Evolutionary conservation across 352 stramenopile genomes (phyloP), one percentile per base, ranked within the genome.

Genomic region (Phytopythium delawarense): DNA sequence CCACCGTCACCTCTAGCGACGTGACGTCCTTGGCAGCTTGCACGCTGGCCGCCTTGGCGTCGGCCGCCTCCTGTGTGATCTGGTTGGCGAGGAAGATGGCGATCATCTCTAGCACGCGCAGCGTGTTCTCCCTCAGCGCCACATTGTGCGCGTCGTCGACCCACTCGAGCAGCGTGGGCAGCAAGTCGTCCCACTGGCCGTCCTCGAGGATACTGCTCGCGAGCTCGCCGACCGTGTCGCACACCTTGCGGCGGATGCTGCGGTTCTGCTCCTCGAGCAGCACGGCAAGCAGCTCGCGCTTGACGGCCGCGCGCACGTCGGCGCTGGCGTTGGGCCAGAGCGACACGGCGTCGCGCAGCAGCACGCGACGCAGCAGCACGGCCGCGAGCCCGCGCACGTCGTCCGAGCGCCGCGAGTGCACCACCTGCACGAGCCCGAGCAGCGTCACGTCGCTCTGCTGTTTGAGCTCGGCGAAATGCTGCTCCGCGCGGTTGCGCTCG

Each of bases 61-160:
- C 64, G 28, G 54, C 65, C 18, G 42, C 57, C 39, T 86, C 78
- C 44, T 70, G 67, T 21, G 63, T 73, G 58, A 95, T 77, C 42
- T 82, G 74, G 16, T 40, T 65, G 37, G 81, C 82, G 6, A 94
- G 61, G 62, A 89, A 92, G 61, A 91, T 79, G 16, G 84, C 79
- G 49, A 94, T 79, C 78, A 91, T 92, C 72, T 93, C 86, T 40
- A 92, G 65, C 30, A 94, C 78, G 4, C 82, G 80, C 39, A 92
- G 64, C n/a, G 86, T 77, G 12, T 75, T 79, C 58, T 95, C 86
- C 20, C 84, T 76, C 15, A 90, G 73, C 48, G 74, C 79, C 16
- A 75, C 69, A 70, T 80, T 81, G 0, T 65, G 63, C 2, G 76
- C 59, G 34, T 74, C 59, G 25, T 71, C 71, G 55, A 75, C 65